These are phyloP conservation scores for Mrakia gelida DNA, from an alignment of 768 basidiomycete species.

Conservation along the genomic window DNA sequence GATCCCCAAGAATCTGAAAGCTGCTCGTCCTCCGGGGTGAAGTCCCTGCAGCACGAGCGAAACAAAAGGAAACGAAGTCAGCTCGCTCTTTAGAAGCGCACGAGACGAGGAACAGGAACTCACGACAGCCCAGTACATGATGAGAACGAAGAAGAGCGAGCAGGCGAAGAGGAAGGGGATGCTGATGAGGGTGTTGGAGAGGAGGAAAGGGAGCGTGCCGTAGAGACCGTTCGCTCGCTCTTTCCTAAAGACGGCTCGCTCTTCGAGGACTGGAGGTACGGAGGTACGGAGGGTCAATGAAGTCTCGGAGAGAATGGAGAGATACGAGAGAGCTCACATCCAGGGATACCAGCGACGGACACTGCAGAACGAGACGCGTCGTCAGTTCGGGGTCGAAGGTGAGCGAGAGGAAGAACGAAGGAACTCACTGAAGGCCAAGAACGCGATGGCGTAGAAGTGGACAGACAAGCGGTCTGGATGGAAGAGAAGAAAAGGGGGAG, in stretches of 20 bases:
- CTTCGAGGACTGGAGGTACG: conserved; percentile 49
- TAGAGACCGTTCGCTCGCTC: conserved; percentile 60
- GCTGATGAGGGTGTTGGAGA: conserved; percentile 55
- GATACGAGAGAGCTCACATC: background rate
- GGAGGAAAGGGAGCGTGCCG: conserved; percentile 53
- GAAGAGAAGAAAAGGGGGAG: no score
- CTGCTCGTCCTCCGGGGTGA: conserved; percentile 50
- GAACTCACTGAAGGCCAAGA: conserved; percentile 38
- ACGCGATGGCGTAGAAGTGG: conserved; percentile 57
- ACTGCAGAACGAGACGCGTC: conserved; percentile 33
- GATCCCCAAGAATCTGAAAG: conserved; percentile 57
- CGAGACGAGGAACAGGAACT: conserved; percentile 5
- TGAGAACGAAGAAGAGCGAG: conserved; percentile 51
- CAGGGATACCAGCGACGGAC: conserved; percentile 58
- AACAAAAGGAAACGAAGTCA: background rate
- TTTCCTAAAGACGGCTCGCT: conserved; percentile 56
- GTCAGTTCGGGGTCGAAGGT: background rate
- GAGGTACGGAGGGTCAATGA: conserved; percentile 31
- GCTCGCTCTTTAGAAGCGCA: background rate
- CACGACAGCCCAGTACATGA: conserved; percentile 49
- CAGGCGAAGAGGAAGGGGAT: conserved; percentile 57
- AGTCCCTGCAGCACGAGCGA: conserved; percentile 47
- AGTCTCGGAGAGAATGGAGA: background rate
- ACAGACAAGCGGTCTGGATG: conserved; percentile 47
- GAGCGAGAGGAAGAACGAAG: no score